Base-by-base conservation (phyloP, 2,329 filamentous ascomycete genomes). In the Fusarium sp. region DNA sequence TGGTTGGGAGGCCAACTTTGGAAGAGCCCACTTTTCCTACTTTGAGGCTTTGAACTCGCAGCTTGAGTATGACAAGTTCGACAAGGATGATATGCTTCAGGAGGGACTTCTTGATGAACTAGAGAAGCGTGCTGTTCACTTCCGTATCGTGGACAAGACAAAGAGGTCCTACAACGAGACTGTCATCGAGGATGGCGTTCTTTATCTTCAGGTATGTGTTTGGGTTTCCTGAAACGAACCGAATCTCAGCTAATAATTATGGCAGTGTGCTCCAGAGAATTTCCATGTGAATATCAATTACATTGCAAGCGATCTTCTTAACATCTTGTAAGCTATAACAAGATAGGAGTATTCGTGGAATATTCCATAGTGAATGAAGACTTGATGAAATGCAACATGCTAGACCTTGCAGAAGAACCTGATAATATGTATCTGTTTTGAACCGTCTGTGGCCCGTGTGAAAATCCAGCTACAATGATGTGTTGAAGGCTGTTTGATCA, bases 81-180 rank as follows among this genome's bases (percentile, higher is more conserved):
- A 75, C 28, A 75, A 80, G 53, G 84, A 87, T 62, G 84, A 86
- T 1, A 77, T 85, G 74, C 74, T 86, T 28, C 80, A 79, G 57
- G 84, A 86, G 72, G 84, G 80, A 6, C 80, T 87, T 67, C 73
- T 82, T 19, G 84, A 87, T 65, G 81, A 76, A 5, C 73, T 85
- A n/a, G 77, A 79, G 11, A 82, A 78, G 67, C 78, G 76, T 39
- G 78, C 81, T 69, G 73, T 86, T 19, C 78, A 73, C 21, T 80
- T 87, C 67, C 80, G 84, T 28, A 70, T 87, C 38, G 84, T 86
- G 4, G 84, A 85, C 49, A 78, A 80, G 67, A 63, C 72, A 10
- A 78, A 80, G 56, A 74, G 67, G 7, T 76, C 73, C 14, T 86
- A 85, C 61, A 79, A 81, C 65, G 85, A 88, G 78, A 72, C 75